These are phyloP conservation scores for Hericium alpestre DNA, from an alignment of 768 basidiomycete species.

Conservation along the genomic window DNA sequence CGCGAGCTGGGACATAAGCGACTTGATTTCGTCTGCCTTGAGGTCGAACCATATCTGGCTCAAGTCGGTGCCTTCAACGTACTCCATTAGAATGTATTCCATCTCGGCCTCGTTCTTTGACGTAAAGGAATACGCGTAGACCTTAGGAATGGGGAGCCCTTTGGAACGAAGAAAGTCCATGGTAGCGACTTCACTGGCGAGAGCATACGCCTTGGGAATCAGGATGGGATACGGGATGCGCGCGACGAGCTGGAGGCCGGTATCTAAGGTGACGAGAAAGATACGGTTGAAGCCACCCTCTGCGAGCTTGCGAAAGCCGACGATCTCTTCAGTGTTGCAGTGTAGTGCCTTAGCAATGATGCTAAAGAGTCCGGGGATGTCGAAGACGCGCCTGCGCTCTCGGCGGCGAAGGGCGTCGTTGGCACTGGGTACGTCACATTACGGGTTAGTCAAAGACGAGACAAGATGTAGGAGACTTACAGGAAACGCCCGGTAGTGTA, in stretches of 20 bases:
- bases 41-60: conserved; percentile 7
- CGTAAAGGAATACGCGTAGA: conserved; percentile 15
- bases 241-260: conserved; percentile 17
- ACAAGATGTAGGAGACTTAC: conserved; percentile 13
- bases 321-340: conserved; percentile 26
- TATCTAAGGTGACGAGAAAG: conserved; percentile 20
- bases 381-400: conserved; percentile 34
- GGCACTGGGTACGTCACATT: conserved; percentile 8
- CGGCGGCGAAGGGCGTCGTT: conserved; percentile 30
- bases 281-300: conserved; percentile 28
- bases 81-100: conserved; percentile 11
- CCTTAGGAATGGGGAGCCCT: conserved; percentile 22
- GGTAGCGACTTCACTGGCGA: conserved; percentile 24
- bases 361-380: conserved; percentile 31
- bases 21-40: conserved; percentile 16
- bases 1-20: conserved; percentile 31
- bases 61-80: conserved; percentile 5
- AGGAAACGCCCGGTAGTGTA: conserved; percentile 20
- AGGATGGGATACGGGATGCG: conserved; percentile 20
- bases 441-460: conserved; percentile 6
- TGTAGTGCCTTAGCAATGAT: conserved; percentile 34
- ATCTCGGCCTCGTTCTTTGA: conserved; percentile 8
- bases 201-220: conserved; percentile 17
- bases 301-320: conserved; percentile 28
- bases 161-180: conserved; percentile 17